Percentiles rank a stretch among this genome's conserved stretches.
Conservation (phyloP, 345 rosid species). For the Pistacia atlantica region DNA sequence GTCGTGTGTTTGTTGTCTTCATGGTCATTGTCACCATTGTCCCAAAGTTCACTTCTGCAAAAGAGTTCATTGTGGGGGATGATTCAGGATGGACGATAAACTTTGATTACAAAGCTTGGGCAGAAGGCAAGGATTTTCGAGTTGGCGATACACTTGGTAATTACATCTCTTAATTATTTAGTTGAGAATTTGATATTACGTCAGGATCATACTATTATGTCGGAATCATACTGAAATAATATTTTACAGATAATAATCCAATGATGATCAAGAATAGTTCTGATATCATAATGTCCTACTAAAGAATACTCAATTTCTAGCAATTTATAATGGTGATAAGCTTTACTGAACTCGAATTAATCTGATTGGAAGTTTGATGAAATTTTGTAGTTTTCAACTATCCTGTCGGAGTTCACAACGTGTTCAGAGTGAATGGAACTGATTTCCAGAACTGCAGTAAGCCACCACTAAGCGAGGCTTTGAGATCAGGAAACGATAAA, state of each 20-base stretch:
- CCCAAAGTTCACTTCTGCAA: slow-evolving; percentile 23
- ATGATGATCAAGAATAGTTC: too few species aligned
- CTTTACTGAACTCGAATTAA: not conserved
- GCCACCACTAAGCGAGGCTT: slow-evolving; percentile 15
- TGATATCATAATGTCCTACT: too few species aligned
- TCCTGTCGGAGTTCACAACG: slow-evolving; percentile 19
- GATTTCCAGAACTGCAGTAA: slow-evolving; percentile 21
- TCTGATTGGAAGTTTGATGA: not conserved
- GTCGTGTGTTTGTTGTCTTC: not conserved
- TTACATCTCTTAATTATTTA: not conserved
- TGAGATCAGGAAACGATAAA: slow-evolving; percentile 10
- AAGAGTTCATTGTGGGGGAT: slow-evolving; percentile 37
- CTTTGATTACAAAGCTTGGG: slow-evolving; percentile 36
- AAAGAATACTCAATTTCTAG: too few species aligned
- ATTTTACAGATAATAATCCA: too few species aligned
- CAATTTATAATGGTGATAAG: too few species aligned
- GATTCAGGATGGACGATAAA: slow-evolving; percentile 31
- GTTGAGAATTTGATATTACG: too few species aligned
- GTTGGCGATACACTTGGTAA: slow-evolving; percentile 42
- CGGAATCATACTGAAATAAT: too few species aligned
- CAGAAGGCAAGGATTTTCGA: slow-evolving; percentile 25
- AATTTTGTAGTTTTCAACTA: slow-evolving; percentile 32
- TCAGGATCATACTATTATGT: too few species aligned
- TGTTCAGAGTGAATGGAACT: slow-evolving; percentile 33
- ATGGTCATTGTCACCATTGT: slow-evolving; percentile 15